These are phyloP conservation scores for Solanum clarkiae DNA, from an alignment of 257 asterid species.

Conservation along the genomic window DNA sequence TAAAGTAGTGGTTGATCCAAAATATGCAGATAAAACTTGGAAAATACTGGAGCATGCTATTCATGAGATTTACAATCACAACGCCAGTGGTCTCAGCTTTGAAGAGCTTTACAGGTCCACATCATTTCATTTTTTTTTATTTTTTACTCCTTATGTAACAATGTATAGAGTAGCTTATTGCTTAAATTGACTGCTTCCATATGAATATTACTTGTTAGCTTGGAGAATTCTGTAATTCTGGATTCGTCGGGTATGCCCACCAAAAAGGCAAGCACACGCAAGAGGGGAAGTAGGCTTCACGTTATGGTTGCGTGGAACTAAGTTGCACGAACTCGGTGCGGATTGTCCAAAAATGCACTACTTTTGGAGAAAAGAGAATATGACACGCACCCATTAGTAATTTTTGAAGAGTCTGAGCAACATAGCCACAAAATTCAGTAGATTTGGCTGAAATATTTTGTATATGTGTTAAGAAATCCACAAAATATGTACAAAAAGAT, in stretches of 20 bases:
- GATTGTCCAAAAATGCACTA: too few species aligned
- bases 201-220: neutral
- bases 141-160: neutral
- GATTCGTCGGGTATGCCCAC: neutral
- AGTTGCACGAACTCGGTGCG: too few species aligned
- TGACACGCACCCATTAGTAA: too few species aligned
- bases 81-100: conserved; percentile 82
- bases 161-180: neutral
- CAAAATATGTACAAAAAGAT: neutral
- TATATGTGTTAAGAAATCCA: neutral
- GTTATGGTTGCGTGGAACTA: neutral
- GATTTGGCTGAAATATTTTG: neutral
- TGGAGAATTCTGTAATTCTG: neutral
- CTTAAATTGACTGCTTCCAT: neutral
- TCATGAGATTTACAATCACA: conserved; percentile 73
- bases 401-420: too few species aligned
- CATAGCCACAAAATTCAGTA: neutral
- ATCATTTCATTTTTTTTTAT: neutral
- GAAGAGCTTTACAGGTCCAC: conserved; percentile 79
- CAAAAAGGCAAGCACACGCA: neutral
- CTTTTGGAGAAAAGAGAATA: too few species aligned
- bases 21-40: conserved; percentile 92
- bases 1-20: conserved; percentile 88
- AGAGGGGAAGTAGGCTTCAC: neutral
- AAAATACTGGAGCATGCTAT: conserved; percentile 80